These are phyloP conservation scores for Zygnema circumcarinatum DNA, from an alignment of 139 green algal genomes.

Conservation along the genomic window DNA sequence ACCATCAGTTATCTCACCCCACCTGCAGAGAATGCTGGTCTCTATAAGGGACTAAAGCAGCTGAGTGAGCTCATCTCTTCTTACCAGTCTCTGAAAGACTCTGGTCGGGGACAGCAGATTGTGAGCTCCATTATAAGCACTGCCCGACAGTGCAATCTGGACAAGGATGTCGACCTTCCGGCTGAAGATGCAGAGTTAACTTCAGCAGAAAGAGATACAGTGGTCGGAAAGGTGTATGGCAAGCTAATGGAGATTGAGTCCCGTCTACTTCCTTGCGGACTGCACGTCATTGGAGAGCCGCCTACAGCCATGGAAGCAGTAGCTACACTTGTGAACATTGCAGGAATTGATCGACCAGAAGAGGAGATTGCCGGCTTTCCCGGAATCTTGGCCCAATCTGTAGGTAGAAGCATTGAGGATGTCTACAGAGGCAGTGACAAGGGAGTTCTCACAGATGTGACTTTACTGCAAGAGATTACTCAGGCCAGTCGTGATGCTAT, in stretches of 20 bases:
- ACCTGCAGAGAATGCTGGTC: constrained; percentile 96
- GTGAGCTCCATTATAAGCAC: constrained; percentile 96
- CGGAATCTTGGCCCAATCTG: constrained; percentile 83
- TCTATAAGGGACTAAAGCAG: constrained; percentile 91
- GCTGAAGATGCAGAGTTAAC: constrained; percentile 73
- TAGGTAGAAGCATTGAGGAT: constrained; percentile 90
- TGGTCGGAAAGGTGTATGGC: constrained; percentile 68
- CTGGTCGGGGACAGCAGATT: constrained; percentile 84
- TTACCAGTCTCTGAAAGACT: constrained; percentile 93
- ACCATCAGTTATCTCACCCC: constrained; percentile 99
- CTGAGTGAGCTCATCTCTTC: constrained; percentile 95
- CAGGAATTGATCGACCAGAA: constrained; percentile 91
- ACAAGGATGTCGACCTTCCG: constrained; percentile 92
- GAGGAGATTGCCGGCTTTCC: constrained; percentile 83
- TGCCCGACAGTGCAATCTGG: constrained; percentile 94
- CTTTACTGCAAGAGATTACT: constrained; percentile 89
- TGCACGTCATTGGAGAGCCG: constrained; percentile 93
- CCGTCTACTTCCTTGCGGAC: constrained; percentile 94
- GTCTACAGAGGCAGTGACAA: constrained; percentile 82
- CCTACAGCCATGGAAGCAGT: constrained; percentile 93
- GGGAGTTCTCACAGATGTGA: constrained; percentile 88
- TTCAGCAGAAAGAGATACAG: constrained; percentile 74
- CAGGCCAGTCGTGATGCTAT: constrained; percentile 77
- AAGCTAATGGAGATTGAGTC: constrained; percentile 99
- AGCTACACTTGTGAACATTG: constrained; percentile 98